phyloP scores from a whole-genome alignment of 2,329 filamentous ascomycete genomes.

The Nannizziopsis arthrosporioides region DNA sequence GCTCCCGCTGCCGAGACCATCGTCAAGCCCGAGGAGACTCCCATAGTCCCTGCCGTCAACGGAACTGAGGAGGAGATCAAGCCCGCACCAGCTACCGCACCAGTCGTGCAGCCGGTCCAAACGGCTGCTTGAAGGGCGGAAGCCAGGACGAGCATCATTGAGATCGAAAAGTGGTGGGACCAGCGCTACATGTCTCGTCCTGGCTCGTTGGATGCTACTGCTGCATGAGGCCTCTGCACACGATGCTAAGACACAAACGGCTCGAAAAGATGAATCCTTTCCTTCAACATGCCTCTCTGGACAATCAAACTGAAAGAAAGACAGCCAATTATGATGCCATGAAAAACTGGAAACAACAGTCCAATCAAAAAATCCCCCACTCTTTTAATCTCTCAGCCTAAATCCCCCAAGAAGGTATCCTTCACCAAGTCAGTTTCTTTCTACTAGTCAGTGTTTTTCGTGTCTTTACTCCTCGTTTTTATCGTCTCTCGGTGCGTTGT shows the following conservation, averaged over 20 bases:
- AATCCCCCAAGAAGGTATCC: neutral
- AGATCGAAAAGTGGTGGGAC: constrained; percentile 36
- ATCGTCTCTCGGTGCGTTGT: constrained; percentile 11
- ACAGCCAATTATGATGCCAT: constrained; percentile 5
- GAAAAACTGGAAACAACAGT: constrained; percentile 2
- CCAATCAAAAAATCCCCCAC: neutral
- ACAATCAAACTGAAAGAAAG: neutral
- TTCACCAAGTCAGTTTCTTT: neutral
- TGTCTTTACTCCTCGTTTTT: constrained; percentile 6
- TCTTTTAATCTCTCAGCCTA: neutral
- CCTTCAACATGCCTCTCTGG: neutral
- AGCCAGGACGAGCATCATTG: constrained; percentile 24
- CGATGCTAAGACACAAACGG: neutral
- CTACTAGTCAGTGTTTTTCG: neutral
- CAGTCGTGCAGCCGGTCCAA: constrained; percentile 30
- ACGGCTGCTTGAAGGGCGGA: constrained; percentile 33
- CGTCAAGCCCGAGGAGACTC: constrained; percentile 14
- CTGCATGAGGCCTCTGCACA: neutral
- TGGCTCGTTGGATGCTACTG: constrained; percentile 15
- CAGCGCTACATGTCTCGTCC: constrained; percentile 23
- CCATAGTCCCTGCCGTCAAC: constrained; percentile 21
- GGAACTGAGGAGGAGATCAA: constrained; percentile 13
- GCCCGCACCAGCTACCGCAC: constrained; percentile 23
- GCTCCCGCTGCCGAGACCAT: constrained; percentile 16
- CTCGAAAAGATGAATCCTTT: neutral